phyloP scores from a whole-genome alignment of 2,329 filamentous ascomycete genomes.

The Beauveria bassiana region DNA sequence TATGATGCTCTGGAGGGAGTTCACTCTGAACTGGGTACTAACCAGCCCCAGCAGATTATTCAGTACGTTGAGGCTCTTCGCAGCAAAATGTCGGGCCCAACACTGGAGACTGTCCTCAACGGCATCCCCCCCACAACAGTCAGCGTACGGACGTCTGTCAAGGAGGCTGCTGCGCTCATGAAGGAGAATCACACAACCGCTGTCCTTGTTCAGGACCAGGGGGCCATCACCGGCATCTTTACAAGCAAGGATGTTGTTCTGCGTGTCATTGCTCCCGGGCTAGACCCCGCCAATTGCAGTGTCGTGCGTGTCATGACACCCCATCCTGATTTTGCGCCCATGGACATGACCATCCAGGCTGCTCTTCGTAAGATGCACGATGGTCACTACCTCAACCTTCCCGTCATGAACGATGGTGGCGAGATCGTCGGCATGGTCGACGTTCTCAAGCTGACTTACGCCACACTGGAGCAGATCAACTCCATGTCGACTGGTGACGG shows the following conservation, averaged over 20 bases:
- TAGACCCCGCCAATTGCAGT: constrained; percentile 91
- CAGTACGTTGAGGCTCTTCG: constrained; percentile 96
- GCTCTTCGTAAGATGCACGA: constrained; percentile 99
- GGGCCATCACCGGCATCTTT: constrained; percentile 96
- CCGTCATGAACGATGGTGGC: constrained; percentile 94
- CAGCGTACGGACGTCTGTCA: constrained; percentile 90
- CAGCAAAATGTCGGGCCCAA: constrained; percentile 95
- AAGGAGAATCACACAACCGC: constrained; percentile 98
- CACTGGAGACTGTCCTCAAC: constrained; percentile 86
- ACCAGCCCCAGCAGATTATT: constrained; percentile 96
- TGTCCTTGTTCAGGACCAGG: constrained; percentile 91
- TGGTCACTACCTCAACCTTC: constrained; percentile 94
- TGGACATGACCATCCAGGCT: constrained; percentile 98
- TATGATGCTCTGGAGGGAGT: constrained; percentile 97
- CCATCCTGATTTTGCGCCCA: constrained; percentile 95
- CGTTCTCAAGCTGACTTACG: constrained; percentile 95
- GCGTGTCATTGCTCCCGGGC: constrained; percentile 90
- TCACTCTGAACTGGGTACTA: constrained; percentile 90
- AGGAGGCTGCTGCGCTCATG: constrained; percentile 91
- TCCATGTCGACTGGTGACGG: constrained; percentile 82
- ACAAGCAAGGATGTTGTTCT: constrained; percentile 99
- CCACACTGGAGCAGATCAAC: constrained; percentile 95
- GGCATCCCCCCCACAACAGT: constrained; percentile 90
- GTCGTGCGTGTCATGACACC: constrained; percentile 99
- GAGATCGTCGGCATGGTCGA: constrained; percentile 99